These are phyloP conservation scores for Fusarium austroafricanum DNA, from an alignment of 2,329 filamentous ascomycete species.

Conservation along the genomic window DNA sequence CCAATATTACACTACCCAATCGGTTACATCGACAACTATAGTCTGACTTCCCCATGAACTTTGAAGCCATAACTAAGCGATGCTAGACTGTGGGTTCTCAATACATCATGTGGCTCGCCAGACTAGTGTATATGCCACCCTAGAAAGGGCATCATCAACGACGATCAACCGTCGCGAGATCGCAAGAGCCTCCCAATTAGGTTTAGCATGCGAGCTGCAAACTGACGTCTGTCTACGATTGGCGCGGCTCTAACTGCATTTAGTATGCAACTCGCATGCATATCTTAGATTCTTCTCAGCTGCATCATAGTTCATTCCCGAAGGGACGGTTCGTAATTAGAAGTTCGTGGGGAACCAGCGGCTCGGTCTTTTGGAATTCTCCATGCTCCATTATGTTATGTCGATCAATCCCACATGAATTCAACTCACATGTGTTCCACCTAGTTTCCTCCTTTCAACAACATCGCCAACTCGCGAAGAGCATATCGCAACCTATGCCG, in stretches of 20 bases:
- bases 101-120: background rate
- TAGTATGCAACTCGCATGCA: background rate
- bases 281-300: background rate
- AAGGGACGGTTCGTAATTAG: background rate
- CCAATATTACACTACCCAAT: background rate
- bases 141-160: slow-evolving; percentile 6
- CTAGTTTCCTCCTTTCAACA: background rate
- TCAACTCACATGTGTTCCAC: no score
- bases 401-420: slow-evolving; percentile 10
- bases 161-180: slow-evolving; percentile 16
- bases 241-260: background rate
- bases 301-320: background rate
- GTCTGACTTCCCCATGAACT: background rate
- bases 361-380: background rate
- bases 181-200: slow-evolving; percentile 31
- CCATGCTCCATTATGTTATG: background rate
- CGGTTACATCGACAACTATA: background rate
- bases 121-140: background rate
- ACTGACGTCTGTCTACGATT: background rate
- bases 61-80: background rate
- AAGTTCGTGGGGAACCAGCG: background rate
- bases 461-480: background rate
- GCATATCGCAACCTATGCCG: slow-evolving; percentile 36
- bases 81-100: background rate
- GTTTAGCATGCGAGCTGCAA: slow-evolving; percentile 43